A percentile compares a stretch with the other conserved stretches of the same genome.
These are phyloP conservation scores for Aspergillus sp. DNA, from an alignment of 2,329 filamentous ascomycete genomes.

Conservation along the genomic window DNA sequence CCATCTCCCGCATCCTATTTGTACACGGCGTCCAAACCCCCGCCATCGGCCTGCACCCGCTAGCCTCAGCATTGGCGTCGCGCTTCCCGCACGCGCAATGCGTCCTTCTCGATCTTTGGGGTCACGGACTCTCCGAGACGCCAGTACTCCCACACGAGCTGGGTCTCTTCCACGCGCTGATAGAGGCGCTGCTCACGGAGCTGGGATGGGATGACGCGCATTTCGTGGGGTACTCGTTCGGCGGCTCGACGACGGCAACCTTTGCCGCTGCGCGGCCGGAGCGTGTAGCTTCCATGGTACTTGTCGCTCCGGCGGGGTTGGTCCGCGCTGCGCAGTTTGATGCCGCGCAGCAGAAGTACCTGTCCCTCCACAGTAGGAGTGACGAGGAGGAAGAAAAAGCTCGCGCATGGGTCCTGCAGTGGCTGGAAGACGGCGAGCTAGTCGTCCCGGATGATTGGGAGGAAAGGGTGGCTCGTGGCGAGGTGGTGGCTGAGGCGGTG, in stretches of 20 bases:
- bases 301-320: constrained; percentile 51
- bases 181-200: constrained; percentile 40
- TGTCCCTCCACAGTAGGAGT: constrained; percentile 16
- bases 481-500: constrained; percentile 49
- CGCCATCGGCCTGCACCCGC: constrained; percentile 47
- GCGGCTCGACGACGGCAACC: constrained; percentile 38
- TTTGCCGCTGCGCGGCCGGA: constrained; percentile 35
- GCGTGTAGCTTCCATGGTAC: constrained; percentile 32
- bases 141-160: constrained; percentile 43
- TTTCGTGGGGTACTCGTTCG: constrained; percentile 52
- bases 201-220: constrained; percentile 45
- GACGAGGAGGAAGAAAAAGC: constrained; percentile 30
- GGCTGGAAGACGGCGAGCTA: constrained; percentile 45
- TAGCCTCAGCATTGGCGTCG: constrained; percentile 36
- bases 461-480: constrained; percentile 38
- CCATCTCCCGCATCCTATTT: constrained; percentile 37
- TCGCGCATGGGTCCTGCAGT: constrained; percentile 35
- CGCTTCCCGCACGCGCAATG: constrained; percentile 38
- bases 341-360: constrained; percentile 14
- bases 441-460: constrained; percentile 46
- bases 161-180: constrained; percentile 42
- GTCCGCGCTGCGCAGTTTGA: constrained; percentile 28
- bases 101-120: constrained; percentile 52
- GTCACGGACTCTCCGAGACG: constrained; percentile 53
- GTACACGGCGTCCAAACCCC: constrained; percentile 54